A percentile compares a stretch with the other conserved stretches of the same genome.
phyloP scores from a whole-genome alignment of 2,329 filamentous ascomycete genomes.

The Chrysosporium keratinophilum region DNA sequence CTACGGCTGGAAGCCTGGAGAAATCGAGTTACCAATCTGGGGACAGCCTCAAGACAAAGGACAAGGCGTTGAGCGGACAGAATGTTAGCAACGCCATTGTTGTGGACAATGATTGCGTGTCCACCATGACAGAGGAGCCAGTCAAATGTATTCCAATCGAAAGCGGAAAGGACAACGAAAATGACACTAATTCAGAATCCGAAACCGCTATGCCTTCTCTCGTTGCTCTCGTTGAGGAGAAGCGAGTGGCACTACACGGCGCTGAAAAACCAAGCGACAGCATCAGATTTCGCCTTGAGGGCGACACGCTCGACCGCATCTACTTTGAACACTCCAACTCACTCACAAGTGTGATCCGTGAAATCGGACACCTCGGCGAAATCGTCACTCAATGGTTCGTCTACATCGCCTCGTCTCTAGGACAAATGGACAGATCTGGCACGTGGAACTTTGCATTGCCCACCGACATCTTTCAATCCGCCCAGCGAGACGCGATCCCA shows the following conservation, averaged over 20 bases:
- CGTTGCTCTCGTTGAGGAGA: constrained; percentile 18
- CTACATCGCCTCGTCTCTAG: constrained; percentile 20
- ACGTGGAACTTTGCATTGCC: constrained; percentile 22
- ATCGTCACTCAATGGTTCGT: constrained; percentile 22
- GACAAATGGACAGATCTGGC: constrained; percentile 16
- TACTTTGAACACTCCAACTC: constrained; percentile 21
- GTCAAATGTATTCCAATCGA: neutral
- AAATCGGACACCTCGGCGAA: constrained; percentile 13
- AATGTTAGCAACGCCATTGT: neutral
- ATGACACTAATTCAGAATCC: neutral
- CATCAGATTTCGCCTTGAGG: constrained; percentile 23
- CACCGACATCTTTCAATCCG: constrained; percentile 17
- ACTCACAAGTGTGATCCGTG: constrained; percentile 17
- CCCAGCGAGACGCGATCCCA: constrained; percentile 21
- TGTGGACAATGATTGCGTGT: neutral
- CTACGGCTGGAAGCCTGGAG: neutral
- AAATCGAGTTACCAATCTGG: constrained; percentile 8
- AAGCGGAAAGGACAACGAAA: neutral
- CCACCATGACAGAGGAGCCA: neutral
- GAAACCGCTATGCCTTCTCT: constrained; percentile 3
- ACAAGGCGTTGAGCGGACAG: constrained; percentile 4
- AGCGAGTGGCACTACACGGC: constrained; percentile 18
- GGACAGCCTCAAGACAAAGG: constrained; percentile 12
- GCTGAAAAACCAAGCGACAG: constrained; percentile 18
- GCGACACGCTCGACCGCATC: constrained; percentile 18